Evolutionary conservation across 257 asterid species (phyloP), one percentile per base, ranked within the genome.

Genomic region (Solanum tarijense): DNA sequence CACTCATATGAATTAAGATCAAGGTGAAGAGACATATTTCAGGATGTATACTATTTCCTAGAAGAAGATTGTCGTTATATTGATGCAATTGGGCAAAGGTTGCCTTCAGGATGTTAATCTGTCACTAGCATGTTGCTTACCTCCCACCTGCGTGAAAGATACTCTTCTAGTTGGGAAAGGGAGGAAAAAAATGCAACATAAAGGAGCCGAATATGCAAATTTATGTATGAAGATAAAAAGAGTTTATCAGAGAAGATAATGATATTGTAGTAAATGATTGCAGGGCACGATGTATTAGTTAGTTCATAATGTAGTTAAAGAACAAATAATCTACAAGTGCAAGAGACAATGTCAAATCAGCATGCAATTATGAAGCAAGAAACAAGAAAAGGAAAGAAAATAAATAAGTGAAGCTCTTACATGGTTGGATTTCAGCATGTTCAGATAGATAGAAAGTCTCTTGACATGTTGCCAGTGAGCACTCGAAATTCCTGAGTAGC

Each of bases 401-500:
- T 6, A 52, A 82, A 69, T 38, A 25, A 48, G 86, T 73, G 71
- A 25, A 86, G 85, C 89, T 83, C 95, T 92, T 87, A 96, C 99
- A 16, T 97, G 94, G 86, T 97, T 94, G 39, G 94, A 93, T 90
- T 95, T 96, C 90, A 96, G 88, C 41, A 92, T 88, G 89, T 92
- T 93, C 88, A 95, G 89, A 87, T 94, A 97, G 89, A 89, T 92
- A 36, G 88, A 92, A 5, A 96, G 94, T 88, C 94, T 92, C 90
- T 90, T 92, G 27, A 93, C 97, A 43, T 95, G 97, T 92, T 95
- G 98, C 98, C 98, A 20, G 88, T 95, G 99, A 83, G 98, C 95
- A 90, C 93, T 93, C 87, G 93, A 91, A 90, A 92, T 93, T 96
- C 98, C 92, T 96, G 98, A 78, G 94, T 96, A 85, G 95, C 94